These are phyloP conservation scores for Vitis amurensis DNA, from an alignment of 164 flowering plant genomes.

Conservation along the genomic window DNA sequence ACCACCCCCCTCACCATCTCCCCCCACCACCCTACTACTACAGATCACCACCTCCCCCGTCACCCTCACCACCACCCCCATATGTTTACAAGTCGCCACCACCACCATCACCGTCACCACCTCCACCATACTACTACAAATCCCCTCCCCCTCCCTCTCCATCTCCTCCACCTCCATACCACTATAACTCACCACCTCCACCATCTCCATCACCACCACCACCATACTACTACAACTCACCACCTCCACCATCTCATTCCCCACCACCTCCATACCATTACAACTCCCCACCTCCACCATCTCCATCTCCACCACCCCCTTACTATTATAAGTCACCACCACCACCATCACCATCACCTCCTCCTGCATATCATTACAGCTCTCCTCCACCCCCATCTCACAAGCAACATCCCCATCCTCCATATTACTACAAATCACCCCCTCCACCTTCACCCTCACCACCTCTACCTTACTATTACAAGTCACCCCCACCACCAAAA, in stretches of 20 bases:
- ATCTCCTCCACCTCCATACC: too few species aligned
- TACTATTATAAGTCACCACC: slow-evolving; percentile 1
- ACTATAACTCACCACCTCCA: slow-evolving; percentile 3
- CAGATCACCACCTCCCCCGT: neutral
- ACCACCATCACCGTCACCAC: slow-evolving; percentile 7
- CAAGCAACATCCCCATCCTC: too few species aligned
- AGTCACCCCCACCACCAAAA: slow-evolving; percentile 4
- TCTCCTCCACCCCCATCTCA: slow-evolving; percentile 2
- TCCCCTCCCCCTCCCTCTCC: slow-evolving; percentile 12
- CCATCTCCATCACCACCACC: slow-evolving; percentile 3
- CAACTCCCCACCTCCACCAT: slow-evolving; percentile 20
- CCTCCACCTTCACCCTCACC: slow-evolving; percentile 6
- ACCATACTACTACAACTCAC: neutral
- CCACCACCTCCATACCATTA: slow-evolving; percentile 8
- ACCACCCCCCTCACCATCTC: neutral
- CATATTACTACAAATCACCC: slow-evolving; percentile 3
- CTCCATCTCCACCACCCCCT: slow-evolving; percentile 1
- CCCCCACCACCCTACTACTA: neutral
- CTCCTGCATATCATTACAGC: slow-evolving; percentile 12
- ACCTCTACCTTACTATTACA: slow-evolving; percentile 13
- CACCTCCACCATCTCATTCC: slow-evolving; percentile 6
- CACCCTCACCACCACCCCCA: slow-evolving; percentile 1
- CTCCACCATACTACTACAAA: slow-evolving; percentile 5
- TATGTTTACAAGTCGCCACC: slow-evolving; percentile 9
- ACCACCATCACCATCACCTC: slow-evolving; percentile 3